phyloP scores from a whole-genome alignment of 208 protist species.

The Borovskyia barvae region DNA sequence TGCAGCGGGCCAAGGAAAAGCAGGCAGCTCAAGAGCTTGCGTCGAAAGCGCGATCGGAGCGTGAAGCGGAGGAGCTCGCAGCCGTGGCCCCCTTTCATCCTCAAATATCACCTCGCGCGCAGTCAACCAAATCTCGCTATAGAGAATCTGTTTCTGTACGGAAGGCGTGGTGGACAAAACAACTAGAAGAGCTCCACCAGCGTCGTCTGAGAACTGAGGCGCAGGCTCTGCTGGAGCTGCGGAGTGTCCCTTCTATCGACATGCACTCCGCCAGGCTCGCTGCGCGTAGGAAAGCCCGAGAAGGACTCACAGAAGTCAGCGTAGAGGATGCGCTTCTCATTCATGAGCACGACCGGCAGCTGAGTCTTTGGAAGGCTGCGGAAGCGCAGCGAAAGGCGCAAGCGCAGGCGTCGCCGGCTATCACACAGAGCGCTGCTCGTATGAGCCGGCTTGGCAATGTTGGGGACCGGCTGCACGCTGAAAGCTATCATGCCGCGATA shows the following conservation, averaged over 20 bases:
- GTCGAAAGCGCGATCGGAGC: conserved; percentile 21
- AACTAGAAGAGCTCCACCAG: conserved; percentile 26
- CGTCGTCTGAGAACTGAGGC: conserved; percentile 1
- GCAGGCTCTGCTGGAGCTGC: conserved; percentile 25
- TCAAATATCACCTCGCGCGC: conserved; percentile 46
- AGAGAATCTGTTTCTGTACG: conserved; percentile 17
- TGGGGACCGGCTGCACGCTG: conserved; percentile 49
- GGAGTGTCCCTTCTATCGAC: conserved; percentile 40
- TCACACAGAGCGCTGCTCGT: conserved; percentile 57
- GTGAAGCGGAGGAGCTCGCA: conserved; percentile 37
- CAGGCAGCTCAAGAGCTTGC: conserved; percentile 11
- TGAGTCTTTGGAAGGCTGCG: conserved; percentile 20
- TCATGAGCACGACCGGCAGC: conserved; percentile 13
- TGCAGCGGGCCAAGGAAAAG: conserved; percentile 49
- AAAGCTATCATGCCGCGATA: conserved; percentile 37
- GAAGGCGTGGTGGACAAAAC: conserved; percentile 24
- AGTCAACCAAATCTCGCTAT: conserved; percentile 34
- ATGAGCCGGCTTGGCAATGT: conserved; percentile 43
- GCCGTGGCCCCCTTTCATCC: conserved; percentile 44
- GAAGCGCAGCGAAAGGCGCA: conserved; percentile 18
- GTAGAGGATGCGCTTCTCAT: conserved; percentile 16
- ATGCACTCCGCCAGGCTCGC: conserved; percentile 44
- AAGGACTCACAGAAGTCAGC: conserved; percentile 28
- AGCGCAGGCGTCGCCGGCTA: conserved; percentile 12
- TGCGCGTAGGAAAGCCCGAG: conserved; percentile 25